phyloP scores from a whole-genome alignment of 2,329 filamentous ascomycete genomes.

The Trichoderma sp. region DNA sequence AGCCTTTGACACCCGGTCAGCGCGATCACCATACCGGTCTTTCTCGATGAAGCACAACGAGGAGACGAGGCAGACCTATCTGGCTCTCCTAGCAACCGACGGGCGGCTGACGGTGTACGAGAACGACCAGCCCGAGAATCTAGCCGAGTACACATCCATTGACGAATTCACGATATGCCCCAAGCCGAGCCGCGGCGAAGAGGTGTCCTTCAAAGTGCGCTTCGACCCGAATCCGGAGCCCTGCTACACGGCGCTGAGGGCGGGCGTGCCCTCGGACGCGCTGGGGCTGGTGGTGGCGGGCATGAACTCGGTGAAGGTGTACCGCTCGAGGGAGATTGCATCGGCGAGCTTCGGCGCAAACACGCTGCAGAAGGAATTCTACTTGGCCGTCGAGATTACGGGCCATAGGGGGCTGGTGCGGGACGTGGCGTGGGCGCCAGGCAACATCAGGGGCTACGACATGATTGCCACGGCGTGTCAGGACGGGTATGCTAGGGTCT shows the following conservation, averaged over 20 bases:
- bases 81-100: slow-evolving; percentile 83
- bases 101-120: slow-evolving; percentile 81
- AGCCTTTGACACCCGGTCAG: slow-evolving; percentile 61
- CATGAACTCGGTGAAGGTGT: slow-evolving; percentile 82
- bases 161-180: slow-evolving; percentile 77
- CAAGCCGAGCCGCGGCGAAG: slow-evolving; percentile 76
- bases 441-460: slow-evolving; percentile 87
- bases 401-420: slow-evolving; percentile 78
- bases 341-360: slow-evolving; percentile 55
- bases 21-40: slow-evolving; percentile 70
- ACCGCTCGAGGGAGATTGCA: slow-evolving; percentile 69
- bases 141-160: slow-evolving; percentile 74
- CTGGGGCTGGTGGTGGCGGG: slow-evolving; percentile 83
- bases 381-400: slow-evolving; percentile 75
- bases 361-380: slow-evolving; percentile 75
- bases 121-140: slow-evolving; percentile 80
- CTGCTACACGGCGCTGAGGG: slow-evolving; percentile 74
- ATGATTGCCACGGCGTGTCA: slow-evolving; percentile 90
- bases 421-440: slow-evolving; percentile 90
- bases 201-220: slow-evolving; percentile 81
- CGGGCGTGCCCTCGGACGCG: slow-evolving; percentile 79
- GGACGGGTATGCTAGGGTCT: slow-evolving; percentile 88
- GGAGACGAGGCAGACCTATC: slow-evolving; percentile 77
- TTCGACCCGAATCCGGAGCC: slow-evolving; percentile 89
- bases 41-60: slow-evolving; percentile 85